phyloP scores from a whole-genome alignment of 345 rosid species.

The Pugionium cornutum region DNA sequence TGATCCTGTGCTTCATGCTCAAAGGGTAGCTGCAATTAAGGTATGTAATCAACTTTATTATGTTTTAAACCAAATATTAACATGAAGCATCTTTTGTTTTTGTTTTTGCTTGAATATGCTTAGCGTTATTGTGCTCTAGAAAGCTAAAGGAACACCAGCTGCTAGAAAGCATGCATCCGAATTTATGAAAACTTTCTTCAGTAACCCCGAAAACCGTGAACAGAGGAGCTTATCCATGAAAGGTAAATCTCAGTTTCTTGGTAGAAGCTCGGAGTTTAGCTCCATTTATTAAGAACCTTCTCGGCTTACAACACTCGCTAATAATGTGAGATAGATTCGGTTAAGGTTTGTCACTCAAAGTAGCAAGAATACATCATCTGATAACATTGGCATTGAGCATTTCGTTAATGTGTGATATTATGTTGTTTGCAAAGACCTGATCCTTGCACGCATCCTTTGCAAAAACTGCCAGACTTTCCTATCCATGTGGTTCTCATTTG shows the following conservation, averaged over 20 bases:
- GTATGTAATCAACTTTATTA: slow-evolving; percentile 39
- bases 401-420: slow-evolving; percentile 1
- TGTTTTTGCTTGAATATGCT: neutral
- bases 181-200: slow-evolving; percentile 71
- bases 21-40: slow-evolving; percentile 92
- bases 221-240: slow-evolving; percentile 86
- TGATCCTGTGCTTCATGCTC: slow-evolving; percentile 80
- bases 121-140: slow-evolving; percentile 49
- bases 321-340: slow-evolving; percentile 2
- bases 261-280: slow-evolving; percentile 3
- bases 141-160: slow-evolving; percentile 79
- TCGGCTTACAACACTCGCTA: neutral
- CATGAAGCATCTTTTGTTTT: neutral
- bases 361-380: neutral
- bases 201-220: slow-evolving; percentile 76
- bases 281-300: neutral
- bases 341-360: slow-evolving; percentile 2
- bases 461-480: too few species aligned
- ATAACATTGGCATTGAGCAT: neutral
- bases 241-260: slow-evolving; percentile 48
- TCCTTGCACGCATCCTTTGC: too few species aligned
- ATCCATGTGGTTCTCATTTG: too few species aligned
- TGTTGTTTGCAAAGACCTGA: neutral
- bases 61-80: neutral
- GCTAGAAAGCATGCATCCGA: slow-evolving; percentile 85